Conservation (phyloP, 2,329 filamentous ascomycete species). For the Botrytis medusae region DNA sequence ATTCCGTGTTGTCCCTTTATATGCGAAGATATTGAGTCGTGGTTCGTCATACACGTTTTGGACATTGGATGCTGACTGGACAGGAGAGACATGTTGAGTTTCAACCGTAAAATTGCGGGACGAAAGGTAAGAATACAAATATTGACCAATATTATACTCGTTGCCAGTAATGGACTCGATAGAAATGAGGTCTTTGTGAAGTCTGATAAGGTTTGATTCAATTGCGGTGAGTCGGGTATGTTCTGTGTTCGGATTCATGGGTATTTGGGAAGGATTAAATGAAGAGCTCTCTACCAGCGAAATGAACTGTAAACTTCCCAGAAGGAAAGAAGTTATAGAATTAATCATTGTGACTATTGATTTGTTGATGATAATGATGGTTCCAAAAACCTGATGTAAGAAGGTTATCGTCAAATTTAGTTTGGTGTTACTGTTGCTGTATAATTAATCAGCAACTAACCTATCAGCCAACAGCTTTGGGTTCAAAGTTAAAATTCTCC, state of each 20-base stretch:
- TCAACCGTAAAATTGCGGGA: constrained; percentile 19
- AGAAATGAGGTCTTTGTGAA: constrained; percentile 5
- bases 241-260: not conserved
- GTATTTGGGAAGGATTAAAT: not conserved
- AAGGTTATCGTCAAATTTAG: not conserved
- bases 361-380: not conserved
- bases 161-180: constrained; percentile 16
- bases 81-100: not conserved
- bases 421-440: not conserved
- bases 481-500: not conserved
- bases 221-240: not conserved
- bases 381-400: not conserved
- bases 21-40: constrained; percentile 60
- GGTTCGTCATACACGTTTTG: not conserved
- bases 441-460: not conserved
- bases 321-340: not conserved
- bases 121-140: constrained; percentile 3
- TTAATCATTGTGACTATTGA: not conserved
- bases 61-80: not conserved
- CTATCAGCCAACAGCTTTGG: not conserved
- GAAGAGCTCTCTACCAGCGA: not conserved
- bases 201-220: not conserved
- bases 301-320: not conserved
- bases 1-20: constrained; percentile 46
- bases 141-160: constrained; percentile 4